phyloP scores from a whole-genome alignment of 1,284 basidiomycete species.

The Boletus chippewaensis region DNA sequence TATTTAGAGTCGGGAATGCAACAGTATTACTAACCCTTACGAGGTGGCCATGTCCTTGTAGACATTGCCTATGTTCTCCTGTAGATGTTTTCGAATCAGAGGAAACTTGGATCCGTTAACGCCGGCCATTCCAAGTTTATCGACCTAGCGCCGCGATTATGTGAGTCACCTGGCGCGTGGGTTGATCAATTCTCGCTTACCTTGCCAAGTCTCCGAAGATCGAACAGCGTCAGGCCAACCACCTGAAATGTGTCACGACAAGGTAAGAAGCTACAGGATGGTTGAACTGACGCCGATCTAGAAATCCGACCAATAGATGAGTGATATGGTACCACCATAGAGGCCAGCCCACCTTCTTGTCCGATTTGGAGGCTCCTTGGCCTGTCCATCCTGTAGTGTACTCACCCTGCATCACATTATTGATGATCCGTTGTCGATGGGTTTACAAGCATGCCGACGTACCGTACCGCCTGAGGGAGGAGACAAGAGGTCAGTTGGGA shows the following conservation, averaged over 20 bases:
- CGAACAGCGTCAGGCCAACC: conserved; percentile 85
- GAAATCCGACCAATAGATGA: conserved; percentile 3
- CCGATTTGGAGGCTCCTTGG: conserved; percentile 85
- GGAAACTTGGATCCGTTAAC: conserved; percentile 83
- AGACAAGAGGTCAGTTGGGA: conserved; percentile 1
- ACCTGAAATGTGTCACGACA: conserved; percentile 46
- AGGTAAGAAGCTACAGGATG: conserved; percentile 1
- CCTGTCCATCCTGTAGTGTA: conserved; percentile 94
- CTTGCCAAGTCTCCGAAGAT: conserved; percentile 81
- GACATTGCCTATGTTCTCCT: conserved; percentile 74
- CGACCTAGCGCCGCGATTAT: conserved; percentile 40
- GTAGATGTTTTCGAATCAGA: conserved; percentile 74
- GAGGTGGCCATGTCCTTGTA: conserved; percentile 84
- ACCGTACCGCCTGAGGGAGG: conserved; percentile 54
- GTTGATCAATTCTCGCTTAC: conserved; percentile 34
- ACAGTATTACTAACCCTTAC: conserved; percentile 38
- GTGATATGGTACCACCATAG: neutral
- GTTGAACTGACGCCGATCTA: conserved; percentile 58
- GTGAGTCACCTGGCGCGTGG: neutral
- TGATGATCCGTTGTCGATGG: neutral
- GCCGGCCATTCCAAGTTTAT: conserved; percentile 74
- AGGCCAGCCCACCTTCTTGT: conserved; percentile 68
- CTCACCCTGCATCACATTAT: conserved; percentile 51
- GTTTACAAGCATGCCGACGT: conserved; percentile 21
- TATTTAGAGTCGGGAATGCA: neutral